phyloP scores from a whole-genome alignment of 2,329 filamentous ascomycete genomes.

The Ascochyta viciae-villosae region DNA sequence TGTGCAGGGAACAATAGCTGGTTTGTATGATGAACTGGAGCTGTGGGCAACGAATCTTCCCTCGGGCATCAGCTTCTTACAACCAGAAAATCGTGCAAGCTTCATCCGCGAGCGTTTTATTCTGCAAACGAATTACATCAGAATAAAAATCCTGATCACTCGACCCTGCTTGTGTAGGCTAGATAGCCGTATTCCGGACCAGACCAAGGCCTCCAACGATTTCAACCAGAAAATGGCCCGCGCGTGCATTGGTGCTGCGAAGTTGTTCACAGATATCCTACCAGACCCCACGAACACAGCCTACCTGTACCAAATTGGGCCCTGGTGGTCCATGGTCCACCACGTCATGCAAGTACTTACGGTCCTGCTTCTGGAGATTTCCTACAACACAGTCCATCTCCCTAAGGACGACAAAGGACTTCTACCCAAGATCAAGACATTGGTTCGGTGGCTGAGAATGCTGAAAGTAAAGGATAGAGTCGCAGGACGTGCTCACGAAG shows the following conservation, averaged over 20 bases:
- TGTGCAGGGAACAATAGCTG: not conserved
- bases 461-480: not conserved
- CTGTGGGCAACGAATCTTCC: not conserved
- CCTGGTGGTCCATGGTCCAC: slow-evolving; percentile 51
- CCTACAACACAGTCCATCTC: slow-evolving; percentile 30
- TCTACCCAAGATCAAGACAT: not conserved
- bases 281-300: slow-evolving; percentile 34
- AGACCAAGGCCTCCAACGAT: slow-evolving; percentile 36
- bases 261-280: slow-evolving; percentile 38
- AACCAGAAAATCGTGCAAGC: not conserved
- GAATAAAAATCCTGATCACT: slow-evolving; percentile 45
- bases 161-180: slow-evolving; percentile 49
- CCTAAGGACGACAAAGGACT: not conserved
- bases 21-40: not conserved
- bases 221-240: slow-evolving; percentile 42
- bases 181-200: slow-evolving; percentile 40
- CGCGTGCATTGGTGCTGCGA: slow-evolving; percentile 46
- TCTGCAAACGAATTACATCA: slow-evolving; percentile 41
- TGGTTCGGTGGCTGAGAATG: not conserved
- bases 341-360: slow-evolving; percentile 50
- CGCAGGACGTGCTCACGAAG: not conserved
- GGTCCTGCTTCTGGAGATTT: slow-evolving; percentile 48
- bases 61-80: slow-evolving; percentile 1
- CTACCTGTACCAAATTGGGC: slow-evolving; percentile 29
- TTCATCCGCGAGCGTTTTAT: slow-evolving; percentile 24